Base-by-base conservation (phyloP, 345 rosid genomes). In the Clarkia xantiana region DNA sequence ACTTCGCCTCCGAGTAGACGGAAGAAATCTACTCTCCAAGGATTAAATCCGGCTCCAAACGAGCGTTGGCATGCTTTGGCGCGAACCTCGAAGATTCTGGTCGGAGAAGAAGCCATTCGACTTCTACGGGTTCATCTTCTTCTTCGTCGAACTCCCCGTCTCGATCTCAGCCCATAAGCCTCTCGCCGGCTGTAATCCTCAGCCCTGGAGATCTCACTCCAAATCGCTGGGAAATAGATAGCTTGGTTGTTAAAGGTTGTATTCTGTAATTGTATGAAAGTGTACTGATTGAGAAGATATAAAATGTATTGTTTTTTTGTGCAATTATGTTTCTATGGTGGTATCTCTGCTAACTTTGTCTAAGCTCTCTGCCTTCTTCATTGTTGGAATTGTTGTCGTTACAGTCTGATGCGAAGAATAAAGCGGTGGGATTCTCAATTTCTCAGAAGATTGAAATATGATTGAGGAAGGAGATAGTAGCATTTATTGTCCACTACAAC, bases 21-120 rank as follows among this genome's bases (percentile, higher is more conserved):
- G 87, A 75, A 17, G 97, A 89, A 34, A 90, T 87, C 49, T 93
- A 82, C 59, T 93, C 99, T 18, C 99, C 97, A 38, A 69, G 94
- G 62, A 82, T 74, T 15, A 84, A 81, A 76, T 89, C 72, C 63
- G 75, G 70, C 14, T 91, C 98, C 11, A 66, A 81, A 54, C 68
- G 89, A 67, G 64, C 62, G 40, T 78, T 78, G 15, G 57, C 68
- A 6, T 55, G 67, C 14, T 57, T 65, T 13, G 67, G 69, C 14
- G 38, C 16, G 42, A 60, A 9, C 18, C 61, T 49, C 40, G 74
- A 54, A 42, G 54, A 55, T 45, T 78, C 67, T 46, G 80, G 63
- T 13, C 64, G 64, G 17, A 80, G 58, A 44, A 66, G 64, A 22
- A 83, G 56, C 34, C 78, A 60, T 41, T 72, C 76, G 47, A 80